Evolutionary conservation across 2,329 filamentous ascomycete species (phyloP), one percentile per base, ranked within the genome.

Genomic region (Lasiodiplodia theobromae): DNA sequence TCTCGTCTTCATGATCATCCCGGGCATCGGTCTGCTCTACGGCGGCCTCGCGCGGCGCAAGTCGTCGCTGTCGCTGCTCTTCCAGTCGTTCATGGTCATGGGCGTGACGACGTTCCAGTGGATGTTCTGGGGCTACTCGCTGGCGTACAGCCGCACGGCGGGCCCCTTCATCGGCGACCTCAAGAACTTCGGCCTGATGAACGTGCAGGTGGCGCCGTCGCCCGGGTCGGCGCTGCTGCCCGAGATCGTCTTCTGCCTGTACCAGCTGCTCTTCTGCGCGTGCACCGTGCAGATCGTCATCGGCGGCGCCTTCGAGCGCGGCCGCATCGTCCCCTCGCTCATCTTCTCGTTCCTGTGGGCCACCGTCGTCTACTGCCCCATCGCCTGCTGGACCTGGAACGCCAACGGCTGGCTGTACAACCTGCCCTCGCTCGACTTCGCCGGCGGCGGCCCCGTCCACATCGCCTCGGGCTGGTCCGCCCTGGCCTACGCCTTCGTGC

Each of bases 371-470:
- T 90, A 90, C 77, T 90, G 84, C 71, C 84, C 85, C 0, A 85
- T 90, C 44, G 88, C 88, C 0, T 88, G 85, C 78, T 90, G 88
- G 88, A 89, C 87, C 4, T 91, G 89, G 89, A 91, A 91, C 73
- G 74, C 84, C n/a, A 86, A 85, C 65, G 88, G 89, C 12, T 91
- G 89, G 88, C 79, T 91, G 0, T 89, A 82, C 77, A 86, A 89
- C 25, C 83, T 90, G 2, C 85, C 86, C 0, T 83, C 85, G 0
- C 82, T 87, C 70, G 88, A 90, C 74, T 89, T 88, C 67, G 87
- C 87, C 16, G 87, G 88, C 65, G 86, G 86, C 14, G 88, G 89
- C 1, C 88, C 88, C 3, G 89, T 91, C 2, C 88, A 91, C 73
- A 88, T 91, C 66, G 85, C 88, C 2, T 86, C 83, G 1, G 88